Percentiles rank a stretch among this genome's conserved stretches.
Conservation (phyloP, 495 filamentous ascomycete species). For the Talaromyces liani region DNA sequence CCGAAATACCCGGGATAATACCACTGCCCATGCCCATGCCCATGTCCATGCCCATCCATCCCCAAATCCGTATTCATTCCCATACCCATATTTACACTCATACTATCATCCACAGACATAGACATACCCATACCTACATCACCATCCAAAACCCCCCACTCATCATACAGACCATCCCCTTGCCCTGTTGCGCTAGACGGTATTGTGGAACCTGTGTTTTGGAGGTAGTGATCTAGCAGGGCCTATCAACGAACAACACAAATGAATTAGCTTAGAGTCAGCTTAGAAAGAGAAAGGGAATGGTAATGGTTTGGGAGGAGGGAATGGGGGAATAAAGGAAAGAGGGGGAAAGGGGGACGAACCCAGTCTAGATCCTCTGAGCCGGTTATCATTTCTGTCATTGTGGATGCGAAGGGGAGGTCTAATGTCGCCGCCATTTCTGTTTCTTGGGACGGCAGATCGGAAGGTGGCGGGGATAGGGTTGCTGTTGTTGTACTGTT, state of each 20-base stretch:
- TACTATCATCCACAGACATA: neutral
- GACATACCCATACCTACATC: neutral
- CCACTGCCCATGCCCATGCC: neutral
- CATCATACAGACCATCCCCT: neutral
- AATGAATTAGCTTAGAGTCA: neutral
- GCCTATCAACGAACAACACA: neutral
- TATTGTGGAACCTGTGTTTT: neutral
- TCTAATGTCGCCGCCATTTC: neutral
- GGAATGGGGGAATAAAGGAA: neutral
- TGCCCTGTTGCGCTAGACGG: neutral
- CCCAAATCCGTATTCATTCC: neutral
- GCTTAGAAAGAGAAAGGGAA: neutral
- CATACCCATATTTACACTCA: neutral
- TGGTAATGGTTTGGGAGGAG: too few species aligned
- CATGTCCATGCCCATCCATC: neutral
- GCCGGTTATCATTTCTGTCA: constrained; percentile 26
- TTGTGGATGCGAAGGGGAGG: constrained; percentile 17
- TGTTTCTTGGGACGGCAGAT: too few species aligned
- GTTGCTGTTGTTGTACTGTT: too few species aligned
- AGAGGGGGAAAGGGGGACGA: neutral
- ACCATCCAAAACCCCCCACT: neutral
- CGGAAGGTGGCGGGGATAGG: too few species aligned
- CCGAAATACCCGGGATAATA: neutral
- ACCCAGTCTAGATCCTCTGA: constrained; percentile 33
- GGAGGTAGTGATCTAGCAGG: neutral